Percentiles rank a stretch among this genome's conserved stretches.
Conservation (phyloP, 352 stramenopile species). For the Phytopythium delawarense region DNA sequence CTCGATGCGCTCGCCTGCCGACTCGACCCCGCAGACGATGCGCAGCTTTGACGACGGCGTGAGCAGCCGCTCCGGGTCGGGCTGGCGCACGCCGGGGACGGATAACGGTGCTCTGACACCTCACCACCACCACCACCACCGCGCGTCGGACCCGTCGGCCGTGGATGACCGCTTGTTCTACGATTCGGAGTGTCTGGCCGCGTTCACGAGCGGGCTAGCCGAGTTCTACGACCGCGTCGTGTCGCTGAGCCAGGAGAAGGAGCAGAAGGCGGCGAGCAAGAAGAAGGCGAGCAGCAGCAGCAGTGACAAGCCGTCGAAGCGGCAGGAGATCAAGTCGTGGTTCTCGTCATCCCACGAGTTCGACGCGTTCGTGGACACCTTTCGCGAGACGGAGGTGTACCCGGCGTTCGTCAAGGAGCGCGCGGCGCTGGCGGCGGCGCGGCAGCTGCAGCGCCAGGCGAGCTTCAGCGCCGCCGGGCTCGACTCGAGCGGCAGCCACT, state of each 20-base stretch:
- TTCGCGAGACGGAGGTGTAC: constrained; percentile 48
- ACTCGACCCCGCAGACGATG: constrained; percentile 20
- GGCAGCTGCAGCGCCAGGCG: constrained; percentile 24
- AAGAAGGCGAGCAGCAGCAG: constrained; percentile 45
- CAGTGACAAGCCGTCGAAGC: constrained; percentile 53
- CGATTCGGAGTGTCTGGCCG: constrained; percentile 47
- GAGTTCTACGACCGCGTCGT: constrained; percentile 69
- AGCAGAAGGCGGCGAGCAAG: constrained; percentile 49
- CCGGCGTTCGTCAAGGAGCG: constrained; percentile 42
- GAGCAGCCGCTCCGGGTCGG: constrained; percentile 37
- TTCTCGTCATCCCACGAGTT: constrained; percentile 83
- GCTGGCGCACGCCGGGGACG: constrained; percentile 16
- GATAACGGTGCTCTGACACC: constrained; percentile 1
- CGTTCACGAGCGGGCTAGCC: constrained; percentile 48
- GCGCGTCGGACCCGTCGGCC: constrained; percentile 14
- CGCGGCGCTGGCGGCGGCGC: constrained; percentile 17
- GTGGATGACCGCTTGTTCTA: constrained; percentile 59
- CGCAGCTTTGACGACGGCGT: constrained; percentile 37
- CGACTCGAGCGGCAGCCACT: constrained; percentile 31
- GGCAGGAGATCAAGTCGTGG: constrained; percentile 81
- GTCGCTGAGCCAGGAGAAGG: constrained; percentile 50
- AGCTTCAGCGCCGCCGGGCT: constrained; percentile 32
- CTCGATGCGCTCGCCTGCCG: constrained; percentile 29
- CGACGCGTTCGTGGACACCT: constrained; percentile 76
- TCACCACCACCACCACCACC: neutral